phyloP scores from a whole-genome alignment of 2,329 filamentous ascomycete genomes.

The Diaporthe sp. region DNA sequence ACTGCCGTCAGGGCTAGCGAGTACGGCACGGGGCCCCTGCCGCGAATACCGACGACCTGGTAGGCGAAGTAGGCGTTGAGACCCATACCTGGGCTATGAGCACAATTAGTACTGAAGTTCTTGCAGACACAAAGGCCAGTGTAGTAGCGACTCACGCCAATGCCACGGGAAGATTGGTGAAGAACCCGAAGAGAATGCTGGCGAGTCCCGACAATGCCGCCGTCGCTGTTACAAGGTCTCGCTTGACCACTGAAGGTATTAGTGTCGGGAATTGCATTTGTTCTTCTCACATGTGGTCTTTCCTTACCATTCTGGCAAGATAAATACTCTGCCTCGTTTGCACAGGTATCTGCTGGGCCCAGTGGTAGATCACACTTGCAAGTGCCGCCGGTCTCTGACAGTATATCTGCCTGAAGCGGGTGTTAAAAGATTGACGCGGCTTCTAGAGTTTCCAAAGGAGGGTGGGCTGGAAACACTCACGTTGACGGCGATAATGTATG shows the following conservation, averaged over 20 bases:
- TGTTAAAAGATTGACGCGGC: background rate
- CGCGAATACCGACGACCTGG: slow-evolving; percentile 73
- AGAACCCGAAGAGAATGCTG: slow-evolving; percentile 81
- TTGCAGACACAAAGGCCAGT: background rate
- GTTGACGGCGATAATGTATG: slow-evolving; percentile 85
- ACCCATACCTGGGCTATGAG: slow-evolving; percentile 72
- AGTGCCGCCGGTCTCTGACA: slow-evolving; percentile 81
- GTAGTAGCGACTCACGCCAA: slow-evolving; percentile 68
- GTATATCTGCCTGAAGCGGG: slow-evolving; percentile 72
- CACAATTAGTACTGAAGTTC: slow-evolving; percentile 37
- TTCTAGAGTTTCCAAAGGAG: no score
- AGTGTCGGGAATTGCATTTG: background rate
- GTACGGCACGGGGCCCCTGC: slow-evolving; percentile 68
- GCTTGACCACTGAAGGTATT: slow-evolving; percentile 62
- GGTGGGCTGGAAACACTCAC: slow-evolving; percentile 55
- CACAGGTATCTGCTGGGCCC: slow-evolving; percentile 60
- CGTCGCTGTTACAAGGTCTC: slow-evolving; percentile 85
- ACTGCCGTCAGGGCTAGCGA: slow-evolving; percentile 72
- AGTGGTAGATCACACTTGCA: slow-evolving; percentile 72
- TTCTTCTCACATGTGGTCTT: slow-evolving; percentile 49
- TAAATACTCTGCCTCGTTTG: slow-evolving; percentile 54
- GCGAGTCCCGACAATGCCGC: slow-evolving; percentile 83
- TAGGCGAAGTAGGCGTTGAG: slow-evolving; percentile 78
- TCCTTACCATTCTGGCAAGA: slow-evolving; percentile 33
- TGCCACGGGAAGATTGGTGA: slow-evolving; percentile 85